Evolutionary conservation across 306 rosid species (phyloP).

Genomic region (Cyclanthera cordifolia): DNA sequence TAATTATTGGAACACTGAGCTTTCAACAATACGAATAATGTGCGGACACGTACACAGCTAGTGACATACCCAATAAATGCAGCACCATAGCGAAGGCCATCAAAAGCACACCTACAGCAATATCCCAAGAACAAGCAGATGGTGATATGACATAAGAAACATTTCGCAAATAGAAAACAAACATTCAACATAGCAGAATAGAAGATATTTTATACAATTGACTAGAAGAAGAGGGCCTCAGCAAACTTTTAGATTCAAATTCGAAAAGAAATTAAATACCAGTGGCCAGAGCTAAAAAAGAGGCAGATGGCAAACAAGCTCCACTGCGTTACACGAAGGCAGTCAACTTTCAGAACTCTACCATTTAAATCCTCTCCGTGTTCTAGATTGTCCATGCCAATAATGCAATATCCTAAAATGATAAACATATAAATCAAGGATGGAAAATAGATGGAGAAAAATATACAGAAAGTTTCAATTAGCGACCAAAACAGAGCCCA

Average conservation of each 20-base stretch:
- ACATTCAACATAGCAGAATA: background rate
- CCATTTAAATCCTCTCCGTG: slow-evolving; percentile 28
- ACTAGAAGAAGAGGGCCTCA: slow-evolving; percentile 7
- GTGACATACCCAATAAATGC: slow-evolving; percentile 81
- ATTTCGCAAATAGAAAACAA: background rate
- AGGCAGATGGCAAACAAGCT: slow-evolving; percentile 70
- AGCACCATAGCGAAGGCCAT: slow-evolving; percentile 93
- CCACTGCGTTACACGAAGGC: slow-evolving; percentile 71
- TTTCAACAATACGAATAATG: background rate
- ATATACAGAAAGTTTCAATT: background rate
- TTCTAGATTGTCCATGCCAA: slow-evolving; percentile 33
- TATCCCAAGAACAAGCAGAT: background rate
- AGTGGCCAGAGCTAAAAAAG: slow-evolving; percentile 92
- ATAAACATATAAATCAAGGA: background rate
- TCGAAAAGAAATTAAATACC: slow-evolving; percentile 39
- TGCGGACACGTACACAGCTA: background rate
- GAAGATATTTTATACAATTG: background rate
- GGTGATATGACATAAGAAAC: background rate
- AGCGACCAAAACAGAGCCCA: background rate
- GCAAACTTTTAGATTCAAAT: background rate
- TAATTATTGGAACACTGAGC: background rate
- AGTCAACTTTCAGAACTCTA: slow-evolving; percentile 22
- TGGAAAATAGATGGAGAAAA: slow-evolving; percentile 17
- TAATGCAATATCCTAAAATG: slow-evolving; percentile 68
- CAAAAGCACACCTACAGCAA: slow-evolving; percentile 87